Conservation (phyloP, 805 yeast genomes). For the Saccharomyces paradoxus region DNA sequence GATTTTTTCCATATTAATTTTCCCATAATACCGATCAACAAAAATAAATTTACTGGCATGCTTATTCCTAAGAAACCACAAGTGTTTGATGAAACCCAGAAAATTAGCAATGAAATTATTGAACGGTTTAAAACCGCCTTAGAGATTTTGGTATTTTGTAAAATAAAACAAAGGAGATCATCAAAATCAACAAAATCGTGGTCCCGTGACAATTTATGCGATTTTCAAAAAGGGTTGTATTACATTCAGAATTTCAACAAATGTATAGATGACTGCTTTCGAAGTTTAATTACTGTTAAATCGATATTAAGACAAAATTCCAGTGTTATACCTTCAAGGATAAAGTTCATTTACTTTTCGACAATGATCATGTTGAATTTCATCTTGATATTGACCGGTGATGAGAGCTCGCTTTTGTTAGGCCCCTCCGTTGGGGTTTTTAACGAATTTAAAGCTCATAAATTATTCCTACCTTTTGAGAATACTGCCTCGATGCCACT, state of each 20-base stretch:
- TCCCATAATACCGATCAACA: background rate
- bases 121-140: background rate
- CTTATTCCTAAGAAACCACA: background rate
- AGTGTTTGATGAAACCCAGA: background rate
- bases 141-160: background rate
- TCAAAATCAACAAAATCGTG: background rate
- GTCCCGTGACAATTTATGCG: background rate
- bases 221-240: background rate
- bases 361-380: background rate
- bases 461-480: background rate
- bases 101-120: background rate
- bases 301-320: background rate
- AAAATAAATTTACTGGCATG: background rate
- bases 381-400: background rate
- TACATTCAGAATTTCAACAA: background rate
- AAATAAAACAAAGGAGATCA: background rate
- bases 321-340: background rate
- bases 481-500: background rate
- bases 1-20: slow-evolving; percentile 1
- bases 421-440: background rate
- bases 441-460: background rate
- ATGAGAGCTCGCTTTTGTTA: background rate
- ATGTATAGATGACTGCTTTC: background rate
- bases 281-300: background rate
- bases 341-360: background rate